Percentiles rank a stretch among this genome's conserved stretches.
Conservation (phyloP, 805 yeast species). For the Ogataea nitratoaversa region DNA sequence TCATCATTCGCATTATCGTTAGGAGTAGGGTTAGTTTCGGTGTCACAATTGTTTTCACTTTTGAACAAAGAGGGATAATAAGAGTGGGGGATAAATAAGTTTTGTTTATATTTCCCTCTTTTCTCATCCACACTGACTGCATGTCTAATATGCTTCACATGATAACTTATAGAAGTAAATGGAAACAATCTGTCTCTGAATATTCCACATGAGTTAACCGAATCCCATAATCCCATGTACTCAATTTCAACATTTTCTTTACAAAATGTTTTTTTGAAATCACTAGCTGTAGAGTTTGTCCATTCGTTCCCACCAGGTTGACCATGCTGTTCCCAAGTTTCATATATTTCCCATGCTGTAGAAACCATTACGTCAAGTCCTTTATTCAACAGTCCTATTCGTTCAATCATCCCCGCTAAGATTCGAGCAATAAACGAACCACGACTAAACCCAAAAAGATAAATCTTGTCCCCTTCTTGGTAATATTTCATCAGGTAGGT, state of each 20-base stretch:
- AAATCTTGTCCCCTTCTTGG: constrained; percentile 46
- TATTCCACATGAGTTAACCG: constrained; percentile 63
- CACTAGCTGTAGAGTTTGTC: constrained; percentile 45
- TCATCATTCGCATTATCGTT: too few relatives aligned
- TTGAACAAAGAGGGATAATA: constrained; percentile 26
- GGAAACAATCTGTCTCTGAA: constrained; percentile 57
- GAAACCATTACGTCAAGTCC: constrained; percentile 54
- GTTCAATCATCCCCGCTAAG: constrained; percentile 59
- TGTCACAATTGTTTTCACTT: too few relatives aligned
- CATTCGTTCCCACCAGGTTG: constrained; percentile 39
- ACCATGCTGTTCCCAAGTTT: constrained; percentile 56
- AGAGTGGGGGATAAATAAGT: constrained; percentile 43
- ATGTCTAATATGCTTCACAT: constrained; percentile 59
- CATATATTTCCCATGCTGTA: constrained; percentile 61
- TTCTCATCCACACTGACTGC: constrained; percentile 67
- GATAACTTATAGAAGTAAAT: constrained; percentile 44
- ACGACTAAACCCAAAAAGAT: constrained; percentile 55
- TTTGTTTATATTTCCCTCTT: constrained; percentile 58
- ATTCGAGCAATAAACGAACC: constrained; percentile 68
- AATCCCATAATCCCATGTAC: constrained; percentile 68
- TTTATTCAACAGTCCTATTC: constrained; percentile 52
- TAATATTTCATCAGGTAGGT: constrained; percentile 46
- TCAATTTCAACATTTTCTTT: constrained; percentile 39
- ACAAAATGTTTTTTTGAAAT: constrained; percentile 53
- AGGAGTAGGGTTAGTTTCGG: too few relatives aligned